phyloP scores from a whole-genome alignment of 257 asterid genomes.

The Lantana camara region DNA sequence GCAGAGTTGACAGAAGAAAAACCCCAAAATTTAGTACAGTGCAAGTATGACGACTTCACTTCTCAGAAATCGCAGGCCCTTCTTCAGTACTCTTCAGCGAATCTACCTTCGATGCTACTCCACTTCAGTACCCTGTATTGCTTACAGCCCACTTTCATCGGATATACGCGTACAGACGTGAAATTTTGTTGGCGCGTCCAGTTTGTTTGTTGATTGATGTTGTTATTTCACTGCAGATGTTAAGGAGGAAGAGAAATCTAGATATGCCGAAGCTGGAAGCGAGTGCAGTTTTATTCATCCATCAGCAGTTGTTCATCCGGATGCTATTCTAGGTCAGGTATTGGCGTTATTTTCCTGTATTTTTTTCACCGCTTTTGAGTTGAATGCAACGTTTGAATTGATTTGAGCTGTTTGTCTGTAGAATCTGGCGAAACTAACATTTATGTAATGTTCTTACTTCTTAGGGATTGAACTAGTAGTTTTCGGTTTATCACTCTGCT shows the following conservation, averaged over 20 bases:
- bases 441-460: background rate
- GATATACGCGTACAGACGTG: background rate
- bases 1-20: background rate
- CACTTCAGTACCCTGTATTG: constrained; percentile 48
- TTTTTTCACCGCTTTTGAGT: constrained; percentile 4
- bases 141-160: constrained; percentile 10
- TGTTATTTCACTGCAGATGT: constrained; percentile 41
- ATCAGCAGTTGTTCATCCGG: constrained; percentile 67
- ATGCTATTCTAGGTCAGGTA: constrained; percentile 78
- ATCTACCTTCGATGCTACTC: constrained; percentile 40
- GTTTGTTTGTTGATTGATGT: background rate
- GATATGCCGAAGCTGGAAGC: constrained; percentile 19
- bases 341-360: constrained; percentile 1
- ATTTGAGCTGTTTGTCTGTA: background rate
- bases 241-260: constrained; percentile 44
- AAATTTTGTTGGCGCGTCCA: background rate
- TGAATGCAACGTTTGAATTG: too few species aligned
- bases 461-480: background rate
- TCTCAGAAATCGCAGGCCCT: constrained; percentile 35
- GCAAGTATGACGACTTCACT: constrained; percentile 35
- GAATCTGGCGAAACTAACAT: background rate
- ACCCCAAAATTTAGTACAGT: constrained; percentile 1
- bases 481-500: background rate
- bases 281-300: constrained; percentile 56
- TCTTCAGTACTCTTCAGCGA: constrained; percentile 41